phyloP scores from a whole-genome alignment of 192 early-diverging fungal genomes.

The Backusella circina region DNA sequence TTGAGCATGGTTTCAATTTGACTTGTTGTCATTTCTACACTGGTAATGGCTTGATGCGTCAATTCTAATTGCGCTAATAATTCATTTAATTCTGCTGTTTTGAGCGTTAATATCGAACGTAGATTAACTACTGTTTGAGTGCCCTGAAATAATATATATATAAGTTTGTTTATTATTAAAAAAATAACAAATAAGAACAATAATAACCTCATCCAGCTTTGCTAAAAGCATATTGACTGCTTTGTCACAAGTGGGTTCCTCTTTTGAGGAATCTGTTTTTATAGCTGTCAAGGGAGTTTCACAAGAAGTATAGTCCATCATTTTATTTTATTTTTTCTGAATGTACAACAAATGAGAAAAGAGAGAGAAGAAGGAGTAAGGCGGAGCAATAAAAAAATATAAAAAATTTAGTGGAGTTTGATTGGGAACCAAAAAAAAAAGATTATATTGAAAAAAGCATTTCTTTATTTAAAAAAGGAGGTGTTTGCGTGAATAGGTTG shows the following conservation, averaged over 20 bases:
- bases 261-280: neutral
- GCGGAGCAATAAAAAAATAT: neutral
- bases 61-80: slow-evolving; percentile 20
- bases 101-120: slow-evolving; percentile 21
- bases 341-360: neutral
- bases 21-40: slow-evolving; percentile 18
- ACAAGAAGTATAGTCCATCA: neutral
- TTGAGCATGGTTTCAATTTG: slow-evolving; percentile 24
- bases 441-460: neutral
- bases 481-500: neutral
- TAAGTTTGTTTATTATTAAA: neutral
- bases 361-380: neutral
- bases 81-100: slow-evolving; percentile 26
- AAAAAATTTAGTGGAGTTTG: neutral
- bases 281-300: neutral
- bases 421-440: neutral
- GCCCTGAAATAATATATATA: neutral
- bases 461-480: neutral
- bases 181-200: neutral
- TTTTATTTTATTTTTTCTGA: neutral
- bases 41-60: slow-evolving; percentile 18
- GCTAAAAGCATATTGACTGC: slow-evolving; percentile 12
- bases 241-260: neutral
- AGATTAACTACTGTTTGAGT: slow-evolving; percentile 24
- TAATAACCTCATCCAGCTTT: slow-evolving; percentile 4